Conservation (phyloP, 768 basidiomycete species). For the Lactarius hatsudake region DNA sequence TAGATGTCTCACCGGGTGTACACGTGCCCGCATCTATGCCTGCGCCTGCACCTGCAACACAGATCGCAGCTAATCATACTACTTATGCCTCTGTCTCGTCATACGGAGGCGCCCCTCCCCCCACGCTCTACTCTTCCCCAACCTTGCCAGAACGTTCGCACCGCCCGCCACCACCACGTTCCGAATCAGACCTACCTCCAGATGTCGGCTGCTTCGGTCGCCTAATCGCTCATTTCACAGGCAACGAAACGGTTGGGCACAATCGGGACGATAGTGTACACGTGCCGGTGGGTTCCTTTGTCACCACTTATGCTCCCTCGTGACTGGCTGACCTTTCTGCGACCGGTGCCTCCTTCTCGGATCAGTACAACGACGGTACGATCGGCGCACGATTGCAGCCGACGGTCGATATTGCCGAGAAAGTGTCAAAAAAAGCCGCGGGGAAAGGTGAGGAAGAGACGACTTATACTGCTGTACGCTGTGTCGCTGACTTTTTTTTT, state of each 20-base stretch:
- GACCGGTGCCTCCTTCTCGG: background rate
- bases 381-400: constrained; percentile 7
- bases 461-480: background rate
- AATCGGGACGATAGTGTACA: background rate
- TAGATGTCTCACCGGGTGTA: background rate
- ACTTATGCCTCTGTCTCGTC: background rate
- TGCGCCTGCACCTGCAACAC: background rate
- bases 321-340: background rate
- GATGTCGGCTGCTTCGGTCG: background rate
- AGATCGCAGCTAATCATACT: background rate
- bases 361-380: background rate
- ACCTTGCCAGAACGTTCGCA: background rate
- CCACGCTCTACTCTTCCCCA: background rate
- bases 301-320: background rate
- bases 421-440: background rate
- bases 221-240: background rate
- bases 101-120: constrained; percentile 10
- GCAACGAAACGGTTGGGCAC: constrained; percentile 1
- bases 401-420: background rate
- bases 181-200: background rate
- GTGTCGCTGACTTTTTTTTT: background rate
- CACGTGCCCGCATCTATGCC: background rate
- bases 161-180: background rate
- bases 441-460: constrained; percentile 8
- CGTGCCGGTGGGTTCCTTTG: background rate